Base-by-base conservation (phyloP, 2,329 filamentous ascomycete species). In the Penicillium sp. region DNA sequence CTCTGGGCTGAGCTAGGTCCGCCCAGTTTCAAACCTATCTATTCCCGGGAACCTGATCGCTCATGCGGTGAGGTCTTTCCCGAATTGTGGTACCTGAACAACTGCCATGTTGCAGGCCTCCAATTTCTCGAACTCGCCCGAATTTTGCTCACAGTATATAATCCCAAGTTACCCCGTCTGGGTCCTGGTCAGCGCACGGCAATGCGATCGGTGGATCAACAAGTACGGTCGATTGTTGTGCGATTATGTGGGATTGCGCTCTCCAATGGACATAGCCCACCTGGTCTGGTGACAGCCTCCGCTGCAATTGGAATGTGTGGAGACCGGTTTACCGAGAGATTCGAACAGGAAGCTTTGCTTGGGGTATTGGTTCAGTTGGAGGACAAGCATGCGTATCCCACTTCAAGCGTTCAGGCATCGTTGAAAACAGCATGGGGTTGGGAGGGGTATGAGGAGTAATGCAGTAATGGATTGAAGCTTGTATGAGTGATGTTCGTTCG, bases 121-220 rank as follows among this genome's bases (percentile, higher is more conserved):
- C 85, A 86, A 53, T 85, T 88, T 67, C 81, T 85, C 62, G 81
- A 85, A 55, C 76, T 88, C 3, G 83, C 84, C 0, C 77, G 80
- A 42, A 79, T 87, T 6, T 79, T 88, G 31, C 76, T 88, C 1
- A 74, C 79, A 19, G 81, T 82, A 23, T 84, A 85, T 60, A 80
- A 87, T 63, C 84, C 83, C 0, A 80, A 73, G 8, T 73, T 82
- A 2, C 83, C 83, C 0, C 76, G 77, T 43, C 71, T 86, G 1
- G 84, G 82, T 0, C 45, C 72, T 45, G 60, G 65, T 4, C 62
- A 63, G 33, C 54, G 61, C 6, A 55, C 52, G 13, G 59, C 55
- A 19, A 62, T 64, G 62, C 54, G 53, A 14, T 52, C 42, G 10
- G 59, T 63, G 0, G 61, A 65, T 51, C 37, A 35, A 10, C 47